phyloP scores from a whole-genome alignment of 192 early-diverging fungal species.

The Dimargaris cristalligena region DNA sequence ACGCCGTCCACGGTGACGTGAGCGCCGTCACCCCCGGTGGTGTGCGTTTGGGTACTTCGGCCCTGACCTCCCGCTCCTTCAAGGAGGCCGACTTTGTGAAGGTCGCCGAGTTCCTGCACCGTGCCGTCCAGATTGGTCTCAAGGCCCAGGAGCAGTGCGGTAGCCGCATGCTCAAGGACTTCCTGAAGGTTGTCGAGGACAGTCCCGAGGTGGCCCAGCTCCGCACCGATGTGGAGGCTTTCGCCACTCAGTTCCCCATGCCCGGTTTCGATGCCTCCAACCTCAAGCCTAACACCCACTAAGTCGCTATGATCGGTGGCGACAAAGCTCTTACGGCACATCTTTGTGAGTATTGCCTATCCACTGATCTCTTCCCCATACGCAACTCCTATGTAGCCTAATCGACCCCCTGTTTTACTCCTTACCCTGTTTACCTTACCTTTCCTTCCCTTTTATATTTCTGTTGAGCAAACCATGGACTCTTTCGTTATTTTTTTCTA shows the following conservation, averaged over 20 bases:
- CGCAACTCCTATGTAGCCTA: too few relatives aligned
- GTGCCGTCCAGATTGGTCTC: slow-evolving; percentile 75
- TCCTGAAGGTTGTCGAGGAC: slow-evolving; percentile 63
- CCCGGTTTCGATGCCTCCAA: slow-evolving; percentile 61
- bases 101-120: slow-evolving; percentile 93
- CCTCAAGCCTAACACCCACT: slow-evolving; percentile 7
- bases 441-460: too few relatives aligned
- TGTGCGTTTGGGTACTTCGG: slow-evolving; percentile 87
- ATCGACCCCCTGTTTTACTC: too few relatives aligned
- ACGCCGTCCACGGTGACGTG: slow-evolving; percentile 92
- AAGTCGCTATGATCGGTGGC: slow-evolving; percentile 6
- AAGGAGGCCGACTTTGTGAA: slow-evolving; percentile 94
- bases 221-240: slow-evolving; percentile 75
- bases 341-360: too few relatives aligned
- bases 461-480: too few relatives aligned
- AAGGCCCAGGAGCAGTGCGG: slow-evolving; percentile 73
- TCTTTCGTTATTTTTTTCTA: too few relatives aligned
- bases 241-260: slow-evolving; percentile 93
- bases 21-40: slow-evolving; percentile 94
- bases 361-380: too few relatives aligned
- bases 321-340: too few relatives aligned
- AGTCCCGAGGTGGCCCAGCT: slow-evolving; percentile 67
- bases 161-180: slow-evolving; percentile 95
- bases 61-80: slow-evolving; percentile 90
- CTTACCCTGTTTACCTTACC: too few relatives aligned